Evolutionary conservation across 1,284 basidiomycete genomes (phyloP), one percentile per base, ranked within the genome.

Genomic region (Papiliotrema terrestris): DNA sequence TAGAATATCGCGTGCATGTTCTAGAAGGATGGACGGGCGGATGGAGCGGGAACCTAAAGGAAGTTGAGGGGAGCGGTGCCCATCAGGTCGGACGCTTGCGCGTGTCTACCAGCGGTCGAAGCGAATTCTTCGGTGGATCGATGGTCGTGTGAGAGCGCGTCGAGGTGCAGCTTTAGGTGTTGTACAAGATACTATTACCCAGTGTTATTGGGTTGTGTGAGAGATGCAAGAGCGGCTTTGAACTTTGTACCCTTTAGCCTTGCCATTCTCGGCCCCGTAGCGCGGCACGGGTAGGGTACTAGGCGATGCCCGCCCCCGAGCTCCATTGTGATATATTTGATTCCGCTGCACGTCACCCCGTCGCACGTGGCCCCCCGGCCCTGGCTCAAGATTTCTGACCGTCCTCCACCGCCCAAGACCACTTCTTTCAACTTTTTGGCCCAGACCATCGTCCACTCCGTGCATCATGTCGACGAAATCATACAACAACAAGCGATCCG

Each of bases 401-500:
- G 8, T 11, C 26, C 39, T 51, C 49, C 49, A 51, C 42, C 36
- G 13, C 19, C 14, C 25, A n/a, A 35, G 22, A 22, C 36, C 35
- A 20, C 35, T 17, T 23, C 20, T 17, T 11, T 20, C 39, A 44
- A 51, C n/a, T 32, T 29, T 51, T 43, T 43, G 17, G 15, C n/a
- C 17, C 42, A 52, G 6, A 46, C 25, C 32, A 22, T 29, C 29
- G 15, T n/a, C 14, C 37, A 20, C 15, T 44, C 6, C 41, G 38
- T 26, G 13, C 32, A 36, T 29, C 25, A 38, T 46, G n/a, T 32
- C 39, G 29, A 23, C 52, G 20, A 43, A n/a, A 54, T 3, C 22
- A 35, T 20, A 25, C 49, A 38, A 44, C 51, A 54, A 56, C 22
- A 59, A 59, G 36, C 44, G 58, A 11, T 29, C 50, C 15, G 58